Base-by-base conservation (phyloP, 2,329 filamentous ascomycete species). In the Paraconiothyrium brasiliense region DNA sequence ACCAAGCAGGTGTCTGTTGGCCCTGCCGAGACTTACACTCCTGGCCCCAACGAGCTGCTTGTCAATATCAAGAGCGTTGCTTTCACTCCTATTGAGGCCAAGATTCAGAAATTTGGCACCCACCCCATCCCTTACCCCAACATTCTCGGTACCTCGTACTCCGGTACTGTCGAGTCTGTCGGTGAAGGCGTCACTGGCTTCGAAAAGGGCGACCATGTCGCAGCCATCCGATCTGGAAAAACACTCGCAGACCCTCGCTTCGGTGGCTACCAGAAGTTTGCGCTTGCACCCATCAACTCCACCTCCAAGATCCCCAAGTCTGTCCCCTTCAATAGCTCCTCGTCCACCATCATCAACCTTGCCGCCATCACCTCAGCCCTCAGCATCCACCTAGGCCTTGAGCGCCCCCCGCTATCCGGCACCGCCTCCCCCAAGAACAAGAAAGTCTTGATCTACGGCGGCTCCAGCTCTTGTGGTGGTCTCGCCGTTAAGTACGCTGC, bases 371-470 rank as follows among this genome's bases (percentile, higher is more conserved):
- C 66, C 13, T 61, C 50, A 13, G 57, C 66, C 0, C 58, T 74
- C 14, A 67, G 61, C 35, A 60, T 56, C 22, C 48, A 58, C 35
- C 47, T 66, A 9, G 60, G 57, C 10, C 55, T 69, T 14, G 55
- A 58, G 20, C 34, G 47, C 5, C 57, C 49, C 2, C 39, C 44
- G 11, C 56, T 66, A 37, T 34, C 37, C 39, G 60, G 52, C 8
- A 32, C 46, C 7, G n/a, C 50, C 5, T 57, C 61, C 9, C 47
- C 54, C 16, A 32, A 60, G 46, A 58, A 54, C 24, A 67, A 67
- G 61, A 75, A 66, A 27, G 60, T 79, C 9, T 59, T 80, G 6
- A 68, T 79, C 43, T 79, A 74, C 63, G 76, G 77, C 13, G 76
- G 76, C 4, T 70, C 69, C 8, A 71, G 72, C 10, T 71, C 65